Evolutionary conservation across 495 filamentous ascomycete genomes (phyloP).

Genomic region (Symbiotaphrina buchneri): DNA sequence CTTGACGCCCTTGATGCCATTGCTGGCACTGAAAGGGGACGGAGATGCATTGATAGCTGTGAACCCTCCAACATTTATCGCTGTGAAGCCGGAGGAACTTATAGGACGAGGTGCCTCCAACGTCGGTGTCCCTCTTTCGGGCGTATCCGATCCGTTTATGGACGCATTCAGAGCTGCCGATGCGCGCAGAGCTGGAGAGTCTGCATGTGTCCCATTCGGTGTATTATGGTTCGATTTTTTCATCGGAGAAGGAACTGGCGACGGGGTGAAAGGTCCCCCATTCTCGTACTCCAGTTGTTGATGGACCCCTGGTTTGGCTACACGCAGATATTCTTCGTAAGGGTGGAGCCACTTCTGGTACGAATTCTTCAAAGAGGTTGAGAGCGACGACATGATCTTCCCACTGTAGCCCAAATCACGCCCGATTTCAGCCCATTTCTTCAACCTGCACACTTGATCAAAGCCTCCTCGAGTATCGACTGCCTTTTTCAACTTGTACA

Average conservation of each 20-base stretch:
- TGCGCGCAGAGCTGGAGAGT: conserved; percentile 50
- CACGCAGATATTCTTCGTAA: conserved; percentile 83
- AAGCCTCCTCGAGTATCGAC: conserved; percentile 89
- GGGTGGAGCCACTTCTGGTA: conserved; percentile 91
- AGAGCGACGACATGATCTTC: conserved; percentile 99
- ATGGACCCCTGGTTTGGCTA: conserved; percentile 91
- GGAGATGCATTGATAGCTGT: conserved; percentile 49
- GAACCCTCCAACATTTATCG: conserved; percentile 61
- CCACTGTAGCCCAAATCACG: conserved; percentile 94
- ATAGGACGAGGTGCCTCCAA: conserved; percentile 26
- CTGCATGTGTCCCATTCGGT: conserved; percentile 36
- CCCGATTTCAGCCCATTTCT: conserved; percentile 98
- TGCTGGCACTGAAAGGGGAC: conserved; percentile 22
- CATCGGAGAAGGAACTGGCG: conserved; percentile 67
- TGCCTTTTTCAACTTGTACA: conserved; percentile 92
- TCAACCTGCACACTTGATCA: conserved; percentile 84
- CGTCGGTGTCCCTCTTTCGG: conserved; percentile 28
- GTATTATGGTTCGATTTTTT: conserved; percentile 55
- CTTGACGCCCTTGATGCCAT: conserved; percentile 26
- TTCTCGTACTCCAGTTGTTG: conserved; percentile 85
- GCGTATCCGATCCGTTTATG: conserved; percentile 29
- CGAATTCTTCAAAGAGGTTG: conserved; percentile 95
- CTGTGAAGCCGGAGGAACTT: conserved; percentile 48
- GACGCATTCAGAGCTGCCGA: conserved; percentile 43
- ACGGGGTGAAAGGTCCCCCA: conserved; percentile 82